These are phyloP conservation scores for Lactarius pseudohatsudake DNA, from an alignment of 768 basidiomycete species.

Conservation along the genomic window DNA sequence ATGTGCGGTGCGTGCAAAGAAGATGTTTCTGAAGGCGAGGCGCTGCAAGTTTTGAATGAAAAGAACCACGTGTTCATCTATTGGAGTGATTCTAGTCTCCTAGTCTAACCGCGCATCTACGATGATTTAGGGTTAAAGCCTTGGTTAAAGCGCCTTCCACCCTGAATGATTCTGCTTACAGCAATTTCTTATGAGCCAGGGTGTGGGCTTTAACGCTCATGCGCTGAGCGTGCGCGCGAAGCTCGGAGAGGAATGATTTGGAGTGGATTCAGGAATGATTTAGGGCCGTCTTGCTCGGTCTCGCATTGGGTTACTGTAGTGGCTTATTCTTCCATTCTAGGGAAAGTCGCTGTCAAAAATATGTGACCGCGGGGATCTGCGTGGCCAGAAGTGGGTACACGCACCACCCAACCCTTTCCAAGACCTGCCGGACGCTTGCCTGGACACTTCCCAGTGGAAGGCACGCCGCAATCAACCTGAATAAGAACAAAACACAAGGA, in stretches of 20 bases:
- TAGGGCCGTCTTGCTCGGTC: not conserved
- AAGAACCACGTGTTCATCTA: not conserved
- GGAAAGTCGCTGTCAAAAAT: no score
- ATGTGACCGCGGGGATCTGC: no score
- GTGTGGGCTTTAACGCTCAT: not conserved
- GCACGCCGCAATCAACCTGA: no score
- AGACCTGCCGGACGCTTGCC: no score
- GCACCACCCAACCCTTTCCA: no score
- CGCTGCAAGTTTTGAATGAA: not conserved
- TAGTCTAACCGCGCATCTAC: not conserved
- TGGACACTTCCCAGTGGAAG: no score
- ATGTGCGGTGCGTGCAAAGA: no score
- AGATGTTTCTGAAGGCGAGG: not conserved
- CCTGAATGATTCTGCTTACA: not conserved
- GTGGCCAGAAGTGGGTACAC: no score
- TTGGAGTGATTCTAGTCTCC: not conserved
- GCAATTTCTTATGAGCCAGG: not conserved
- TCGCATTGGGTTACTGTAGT: not conserved
- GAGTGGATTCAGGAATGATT: not conserved
- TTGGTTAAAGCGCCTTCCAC: not conserved
- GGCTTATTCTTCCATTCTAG: no score
- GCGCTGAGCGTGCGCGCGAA: not conserved
- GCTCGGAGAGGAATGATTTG: not conserved
- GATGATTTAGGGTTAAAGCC: not conserved
- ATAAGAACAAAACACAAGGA: no score